phyloP scores from a whole-genome alignment of 805 yeast genomes.

The Huiozyma sinensis region DNA sequence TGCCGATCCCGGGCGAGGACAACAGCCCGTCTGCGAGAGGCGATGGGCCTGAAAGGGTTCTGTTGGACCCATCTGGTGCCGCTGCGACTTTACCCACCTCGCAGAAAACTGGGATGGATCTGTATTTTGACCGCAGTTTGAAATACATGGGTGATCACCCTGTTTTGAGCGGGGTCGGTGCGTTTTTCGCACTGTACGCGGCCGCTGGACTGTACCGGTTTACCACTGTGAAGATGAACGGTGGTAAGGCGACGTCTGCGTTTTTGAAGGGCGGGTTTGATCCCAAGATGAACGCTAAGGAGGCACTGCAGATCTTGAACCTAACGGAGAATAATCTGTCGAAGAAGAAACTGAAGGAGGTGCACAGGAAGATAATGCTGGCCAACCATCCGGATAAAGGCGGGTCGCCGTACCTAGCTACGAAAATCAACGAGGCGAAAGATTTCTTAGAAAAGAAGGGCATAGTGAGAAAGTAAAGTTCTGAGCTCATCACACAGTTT shows the following conservation, averaged over 20 bases:
- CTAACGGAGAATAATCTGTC: conserved; percentile 55
- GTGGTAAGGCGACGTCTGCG: conserved; percentile 34
- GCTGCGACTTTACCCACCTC: background rate
- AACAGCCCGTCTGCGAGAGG: background rate
- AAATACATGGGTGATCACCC: conserved; percentile 69
- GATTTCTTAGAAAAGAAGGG: conserved; percentile 34
- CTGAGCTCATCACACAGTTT: too few relatives aligned
- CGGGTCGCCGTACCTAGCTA: conserved; percentile 81
- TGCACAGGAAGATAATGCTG: conserved; percentile 80
- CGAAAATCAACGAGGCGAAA: conserved; percentile 87
- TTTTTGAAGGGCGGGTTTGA: conserved; percentile 74
- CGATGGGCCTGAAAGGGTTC: background rate
- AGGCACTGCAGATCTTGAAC: conserved; percentile 77
- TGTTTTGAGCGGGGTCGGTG: conserved; percentile 58
- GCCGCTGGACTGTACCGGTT: conserved; percentile 58
- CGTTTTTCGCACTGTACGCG: conserved; percentile 50
- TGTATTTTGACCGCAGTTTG: conserved; percentile 51
- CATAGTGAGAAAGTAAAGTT: conserved; percentile 4
- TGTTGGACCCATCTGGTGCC: background rate
- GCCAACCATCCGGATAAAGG: conserved; percentile 94
- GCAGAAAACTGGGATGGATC: conserved; percentile 34
- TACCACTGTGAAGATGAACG: conserved; percentile 33
- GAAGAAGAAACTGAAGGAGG: conserved; percentile 64
- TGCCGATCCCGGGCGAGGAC: conserved; percentile 22
- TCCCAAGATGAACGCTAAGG: conserved; percentile 78